Evolutionary conservation across 345 rosid species (phyloP).

Genomic region (Lepidium sativum): DNA sequence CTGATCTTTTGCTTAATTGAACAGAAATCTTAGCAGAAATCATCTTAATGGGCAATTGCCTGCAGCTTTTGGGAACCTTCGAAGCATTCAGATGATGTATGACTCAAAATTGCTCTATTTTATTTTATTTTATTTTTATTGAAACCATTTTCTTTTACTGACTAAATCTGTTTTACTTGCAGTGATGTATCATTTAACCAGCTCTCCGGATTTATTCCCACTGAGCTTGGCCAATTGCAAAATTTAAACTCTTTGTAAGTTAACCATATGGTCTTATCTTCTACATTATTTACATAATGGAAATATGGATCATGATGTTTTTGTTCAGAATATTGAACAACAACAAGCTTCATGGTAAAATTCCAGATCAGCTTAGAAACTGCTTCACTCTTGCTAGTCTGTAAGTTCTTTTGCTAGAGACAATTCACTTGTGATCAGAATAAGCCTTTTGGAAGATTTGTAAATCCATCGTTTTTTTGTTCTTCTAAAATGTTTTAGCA

Average conservation of each 20-base stretch:
- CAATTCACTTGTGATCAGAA: neutral
- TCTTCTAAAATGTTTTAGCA: slow-evolving; percentile 31
- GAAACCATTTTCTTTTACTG: neutral
- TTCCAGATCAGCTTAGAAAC: slow-evolving; percentile 73
- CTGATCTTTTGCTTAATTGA: neutral
- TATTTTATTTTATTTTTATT: neutral
- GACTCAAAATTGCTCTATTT: neutral
- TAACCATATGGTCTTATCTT: neutral
- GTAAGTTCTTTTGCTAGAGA: slow-evolving; percentile 33
- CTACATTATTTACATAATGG: neutral
- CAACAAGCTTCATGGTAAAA: slow-evolving; percentile 64
- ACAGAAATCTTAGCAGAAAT: slow-evolving; percentile 70
- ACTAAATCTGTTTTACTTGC: neutral
- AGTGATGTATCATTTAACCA: slow-evolving; percentile 81
- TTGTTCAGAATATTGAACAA: slow-evolving; percentile 58
- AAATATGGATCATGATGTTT: neutral
- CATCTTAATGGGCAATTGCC: slow-evolving; percentile 57
- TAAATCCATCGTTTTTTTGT: neutral
- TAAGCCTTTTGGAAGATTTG: neutral
- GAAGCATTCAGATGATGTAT: slow-evolving; percentile 69
- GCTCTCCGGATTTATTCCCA: slow-evolving; percentile 61
- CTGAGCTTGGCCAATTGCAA: slow-evolving; percentile 77
- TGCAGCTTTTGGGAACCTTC: slow-evolving; percentile 70
- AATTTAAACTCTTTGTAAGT: slow-evolving; percentile 72
- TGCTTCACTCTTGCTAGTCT: slow-evolving; percentile 63